Evolutionary conservation across 1,139 yeast species (phyloP).

Genomic region (Yamadazyma oceani): DNA sequence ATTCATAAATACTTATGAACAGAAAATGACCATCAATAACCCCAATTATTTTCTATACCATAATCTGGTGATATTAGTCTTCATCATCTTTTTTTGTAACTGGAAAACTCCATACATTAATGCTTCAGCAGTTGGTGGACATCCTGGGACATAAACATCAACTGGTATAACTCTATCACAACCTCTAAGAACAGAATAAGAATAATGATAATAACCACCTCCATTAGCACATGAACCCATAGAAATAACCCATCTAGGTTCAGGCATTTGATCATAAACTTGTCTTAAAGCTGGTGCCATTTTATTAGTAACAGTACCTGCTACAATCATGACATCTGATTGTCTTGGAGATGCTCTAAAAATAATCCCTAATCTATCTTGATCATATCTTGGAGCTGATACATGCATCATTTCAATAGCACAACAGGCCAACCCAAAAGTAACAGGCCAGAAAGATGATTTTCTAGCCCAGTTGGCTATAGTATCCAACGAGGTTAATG

Average conservation of each 20-base stretch:
- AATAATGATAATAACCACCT: slow-evolving; percentile 90
- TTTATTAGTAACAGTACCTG: slow-evolving; percentile 88
- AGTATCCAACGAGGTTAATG: slow-evolving; percentile 79
- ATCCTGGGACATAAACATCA: slow-evolving; percentile 89
- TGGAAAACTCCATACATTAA: slow-evolving; percentile 89
- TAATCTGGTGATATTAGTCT: slow-evolving; percentile 75
- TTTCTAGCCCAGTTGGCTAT: slow-evolving; percentile 92
- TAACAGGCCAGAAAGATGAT: slow-evolving; percentile 92
- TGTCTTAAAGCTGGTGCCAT: slow-evolving; percentile 95
- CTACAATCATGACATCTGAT: slow-evolving; percentile 90
- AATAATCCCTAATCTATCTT: slow-evolving; percentile 89
- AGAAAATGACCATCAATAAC: no score
- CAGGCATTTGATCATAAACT: slow-evolving; percentile 94
- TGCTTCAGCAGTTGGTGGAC: slow-evolving; percentile 92
- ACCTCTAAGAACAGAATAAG: slow-evolving; percentile 86
- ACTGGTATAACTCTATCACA: slow-evolving; percentile 89
- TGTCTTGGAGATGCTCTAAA: slow-evolving; percentile 95
- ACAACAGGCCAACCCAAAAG: slow-evolving; percentile 90
- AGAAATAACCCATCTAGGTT: slow-evolving; percentile 86
- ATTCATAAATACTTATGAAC: no score
- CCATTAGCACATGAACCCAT: slow-evolving; percentile 97
- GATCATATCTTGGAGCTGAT: slow-evolving; percentile 89
- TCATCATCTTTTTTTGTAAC: slow-evolving; percentile 86
- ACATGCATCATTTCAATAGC: slow-evolving; percentile 97
- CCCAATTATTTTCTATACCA: slow-evolving; percentile 69